A percentile compares a stretch with the other conserved stretches of the same genome.
Evolutionary conservation across 2,329 filamentous ascomycete species (phyloP).

Genomic region (Westerdykella ornata): DNA sequence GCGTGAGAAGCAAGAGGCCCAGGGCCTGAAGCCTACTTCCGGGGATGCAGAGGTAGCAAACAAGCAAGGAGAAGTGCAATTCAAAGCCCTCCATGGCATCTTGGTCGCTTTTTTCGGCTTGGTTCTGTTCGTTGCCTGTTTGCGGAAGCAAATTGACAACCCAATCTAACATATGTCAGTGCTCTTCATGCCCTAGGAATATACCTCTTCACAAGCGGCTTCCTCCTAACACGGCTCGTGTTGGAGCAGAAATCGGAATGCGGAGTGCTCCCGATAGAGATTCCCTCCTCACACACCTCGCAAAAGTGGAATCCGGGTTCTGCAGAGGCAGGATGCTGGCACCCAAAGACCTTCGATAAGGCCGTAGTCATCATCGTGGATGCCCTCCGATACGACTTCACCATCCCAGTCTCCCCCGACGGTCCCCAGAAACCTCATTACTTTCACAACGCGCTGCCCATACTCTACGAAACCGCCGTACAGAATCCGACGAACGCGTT

Average conservation of each 20-base stretch:
- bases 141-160: background rate
- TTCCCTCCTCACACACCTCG: constrained; percentile 24
- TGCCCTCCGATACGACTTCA: constrained; percentile 94
- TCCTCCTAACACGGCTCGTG: constrained; percentile 80
- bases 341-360: constrained; percentile 87
- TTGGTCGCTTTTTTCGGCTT: constrained; percentile 61
- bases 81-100: constrained; percentile 49
- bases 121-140: constrained; percentile 47
- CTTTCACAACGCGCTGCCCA: constrained; percentile 83
- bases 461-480: constrained; percentile 76
- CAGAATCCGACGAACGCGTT: constrained; percentile 75
- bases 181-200: constrained; percentile 72
- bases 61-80: constrained; percentile 43
- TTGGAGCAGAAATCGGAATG: constrained; percentile 72
- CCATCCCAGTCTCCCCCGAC: constrained; percentile 63
- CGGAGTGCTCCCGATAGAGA: constrained; percentile 63
- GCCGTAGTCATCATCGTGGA: constrained; percentile 88
- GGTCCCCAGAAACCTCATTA: constrained; percentile 48
- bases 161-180: constrained; percentile 34
- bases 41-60: constrained; percentile 28
- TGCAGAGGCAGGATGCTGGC: constrained; percentile 74
- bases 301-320: constrained; percentile 25
- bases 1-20: constrained; percentile 28
- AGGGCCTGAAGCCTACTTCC: constrained; percentile 22
- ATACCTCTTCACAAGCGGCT: constrained; percentile 89